These are phyloP conservation scores for Colletotrichum cordylinicola DNA, from an alignment of 2,329 filamentous ascomycete species.

Conservation along the genomic window DNA sequence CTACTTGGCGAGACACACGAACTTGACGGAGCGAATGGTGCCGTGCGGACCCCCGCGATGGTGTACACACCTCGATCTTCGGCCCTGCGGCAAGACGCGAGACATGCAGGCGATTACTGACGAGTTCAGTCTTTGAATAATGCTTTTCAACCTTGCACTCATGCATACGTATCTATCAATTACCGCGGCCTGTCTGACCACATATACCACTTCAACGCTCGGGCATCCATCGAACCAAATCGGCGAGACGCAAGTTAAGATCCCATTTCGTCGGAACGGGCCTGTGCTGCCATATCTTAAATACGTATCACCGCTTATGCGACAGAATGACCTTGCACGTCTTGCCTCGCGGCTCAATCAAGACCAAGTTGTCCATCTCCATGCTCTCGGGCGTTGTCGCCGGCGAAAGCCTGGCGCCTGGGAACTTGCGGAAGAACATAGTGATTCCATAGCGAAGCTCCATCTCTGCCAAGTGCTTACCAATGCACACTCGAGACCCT, in stretches of 20 bases:
- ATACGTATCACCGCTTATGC: not conserved
- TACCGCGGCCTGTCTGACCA: accelerated
- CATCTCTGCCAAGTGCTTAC: conserved; percentile 61
- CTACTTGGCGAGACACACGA: conserved; percentile 26
- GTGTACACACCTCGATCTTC: not conserved
- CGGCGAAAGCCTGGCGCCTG: conserved; percentile 34
- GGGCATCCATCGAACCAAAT: not conserved
- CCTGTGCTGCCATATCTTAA: accelerated
- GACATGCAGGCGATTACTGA: not conserved
- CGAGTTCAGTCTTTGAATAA: not conserved
- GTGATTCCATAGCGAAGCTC: conserved; percentile 58
- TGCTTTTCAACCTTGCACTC: not conserved
- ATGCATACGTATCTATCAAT: not conserved
- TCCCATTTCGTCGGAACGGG: not conserved
- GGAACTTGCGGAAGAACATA: conserved; percentile 56
- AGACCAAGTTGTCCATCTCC: not conserved
- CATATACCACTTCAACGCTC: not conserved
- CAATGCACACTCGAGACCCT: conserved; percentile 55
- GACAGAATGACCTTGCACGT: not conserved
- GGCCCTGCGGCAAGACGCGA: not conserved
- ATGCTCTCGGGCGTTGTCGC: not conserved
- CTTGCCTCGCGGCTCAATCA: not conserved
- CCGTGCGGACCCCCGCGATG: not conserved
- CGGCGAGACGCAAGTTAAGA: accelerated
- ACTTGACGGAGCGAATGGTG: not conserved